phyloP scores from a whole-genome alignment of 2,329 filamentous ascomycete species.

The Aureobasidium sp. region DNA sequence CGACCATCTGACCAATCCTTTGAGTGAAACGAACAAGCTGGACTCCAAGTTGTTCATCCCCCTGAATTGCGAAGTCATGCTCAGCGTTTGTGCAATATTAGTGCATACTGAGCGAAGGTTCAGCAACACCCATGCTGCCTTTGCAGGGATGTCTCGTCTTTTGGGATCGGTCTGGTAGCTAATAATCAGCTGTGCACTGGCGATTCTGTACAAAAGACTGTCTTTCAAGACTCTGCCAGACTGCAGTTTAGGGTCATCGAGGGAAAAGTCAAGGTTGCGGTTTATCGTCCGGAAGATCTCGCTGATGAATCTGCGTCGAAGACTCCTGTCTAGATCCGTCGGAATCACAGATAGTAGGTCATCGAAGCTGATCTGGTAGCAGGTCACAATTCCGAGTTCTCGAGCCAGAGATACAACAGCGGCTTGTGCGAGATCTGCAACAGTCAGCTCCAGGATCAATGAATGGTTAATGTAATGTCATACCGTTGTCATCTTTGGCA shows the following conservation, averaged over 20 bases:
- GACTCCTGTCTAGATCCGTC: constrained; percentile 44
- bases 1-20: constrained; percentile 72
- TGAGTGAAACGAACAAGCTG: constrained; percentile 67
- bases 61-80: constrained; percentile 18
- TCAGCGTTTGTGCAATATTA: constrained; percentile 23
- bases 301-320: constrained; percentile 57
- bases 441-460: background rate
- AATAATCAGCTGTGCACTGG: constrained; percentile 73
- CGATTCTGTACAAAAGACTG: constrained; percentile 62
- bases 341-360: constrained; percentile 42
- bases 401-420: constrained; percentile 29
- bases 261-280: constrained; percentile 72
- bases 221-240: constrained; percentile 61
- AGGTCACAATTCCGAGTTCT: constrained; percentile 29
- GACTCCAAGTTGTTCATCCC: constrained; percentile 16
- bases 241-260: constrained; percentile 61
- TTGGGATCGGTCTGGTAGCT: constrained; percentile 58
- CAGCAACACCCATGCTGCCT: constrained; percentile 67
- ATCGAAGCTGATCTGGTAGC: constrained; percentile 41
- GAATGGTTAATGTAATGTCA: background rate
- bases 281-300: constrained; percentile 64
- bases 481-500: constrained; percentile 1
- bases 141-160: constrained; percentile 59
- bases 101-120: constrained; percentile 59
- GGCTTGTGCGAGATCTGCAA: constrained; percentile 20